These are phyloP conservation scores for Yamadazyma takamatsuzukensis DNA, from an alignment of 805 yeast genomes.

Conservation along the genomic window DNA sequence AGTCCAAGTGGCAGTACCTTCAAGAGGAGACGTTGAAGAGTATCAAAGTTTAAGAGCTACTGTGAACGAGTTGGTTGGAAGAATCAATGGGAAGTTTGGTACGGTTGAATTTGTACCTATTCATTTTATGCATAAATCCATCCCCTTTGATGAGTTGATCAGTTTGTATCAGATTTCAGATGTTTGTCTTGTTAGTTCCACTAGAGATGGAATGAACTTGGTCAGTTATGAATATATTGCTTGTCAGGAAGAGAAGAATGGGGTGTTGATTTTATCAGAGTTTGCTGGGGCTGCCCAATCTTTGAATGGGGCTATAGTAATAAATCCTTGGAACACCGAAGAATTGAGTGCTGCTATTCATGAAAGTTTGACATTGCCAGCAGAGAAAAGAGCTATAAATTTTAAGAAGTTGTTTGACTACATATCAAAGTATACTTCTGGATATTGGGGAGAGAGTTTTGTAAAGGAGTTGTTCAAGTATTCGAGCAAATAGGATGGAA, in stretches of 20 bases:
- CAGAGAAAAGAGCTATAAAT: conserved; percentile 73
- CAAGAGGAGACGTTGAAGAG: conserved; percentile 97
- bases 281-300: conserved; percentile 99
- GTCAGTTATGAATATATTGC: conserved; percentile 97
- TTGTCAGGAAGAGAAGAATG: conserved; percentile 83
- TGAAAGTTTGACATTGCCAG: conserved; percentile 82
- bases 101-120: conserved; percentile 97
- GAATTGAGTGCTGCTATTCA: conserved; percentile 82
- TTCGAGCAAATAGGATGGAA: conserved; percentile 3
- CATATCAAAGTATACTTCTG: conserved; percentile 89
- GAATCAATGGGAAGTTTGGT: conserved; percentile 95
- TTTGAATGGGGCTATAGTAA: conserved; percentile 86
- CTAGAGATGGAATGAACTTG: conserved; percentile 98
- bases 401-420: conserved; percentile 82
- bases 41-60: conserved; percentile 90
- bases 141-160: conserved; percentile 87
- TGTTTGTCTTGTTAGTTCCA: conserved; percentile 87
- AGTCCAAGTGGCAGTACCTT: conserved; percentile 96
- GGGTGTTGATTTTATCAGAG: conserved; percentile 84
- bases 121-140: conserved; percentile 90
- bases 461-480: conserved; percentile 72
- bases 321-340: conserved; percentile 98
- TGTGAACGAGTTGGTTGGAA: conserved; percentile 93
- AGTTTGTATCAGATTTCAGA: conserved; percentile 83
- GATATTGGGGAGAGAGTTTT: conserved; percentile 95